Percentiles rank a stretch among this genome's conserved stretches.
Evolutionary conservation across 169 alveolate genomes (phyloP).

Genomic region (Plasmodium reichenowi): DNA sequence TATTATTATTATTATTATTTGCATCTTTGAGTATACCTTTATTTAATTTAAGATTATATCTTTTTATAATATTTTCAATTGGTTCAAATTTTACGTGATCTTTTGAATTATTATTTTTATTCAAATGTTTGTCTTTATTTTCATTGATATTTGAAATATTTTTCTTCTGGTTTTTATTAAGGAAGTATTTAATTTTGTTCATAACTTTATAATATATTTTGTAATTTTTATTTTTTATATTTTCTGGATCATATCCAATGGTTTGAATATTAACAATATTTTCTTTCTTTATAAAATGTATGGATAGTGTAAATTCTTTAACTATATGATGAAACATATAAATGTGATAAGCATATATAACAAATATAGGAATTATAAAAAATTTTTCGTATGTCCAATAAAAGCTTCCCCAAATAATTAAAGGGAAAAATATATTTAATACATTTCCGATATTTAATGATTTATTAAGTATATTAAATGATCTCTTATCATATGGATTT

Average conservation of each 20-base stretch:
- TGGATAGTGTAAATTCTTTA: constrained; percentile 48
- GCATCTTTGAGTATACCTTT: neutral
- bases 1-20: neutral
- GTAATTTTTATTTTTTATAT: constrained; percentile 46
- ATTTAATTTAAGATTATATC: constrained; percentile 55
- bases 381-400: constrained; percentile 54
- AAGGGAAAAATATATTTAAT: constrained; percentile 44
- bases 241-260: constrained; percentile 11
- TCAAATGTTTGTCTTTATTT: constrained; percentile 7
- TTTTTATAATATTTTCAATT: constrained; percentile 68
- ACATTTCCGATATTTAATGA: constrained; percentile 47
- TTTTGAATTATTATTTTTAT: constrained; percentile 12
- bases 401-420: constrained; percentile 67
- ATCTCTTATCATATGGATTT: constrained; percentile 70
- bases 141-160: neutral
- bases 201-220: constrained; percentile 59
- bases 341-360: constrained; percentile 36
- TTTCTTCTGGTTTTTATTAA: constrained; percentile 44
- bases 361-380: constrained; percentile 24
- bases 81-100: constrained; percentile 55
- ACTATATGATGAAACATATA: constrained; percentile 52
- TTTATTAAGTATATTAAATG: constrained; percentile 68
- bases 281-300: constrained; percentile 13
- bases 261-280: constrained; percentile 23
- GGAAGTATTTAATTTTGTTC: constrained; percentile 53